Percentiles rank a stretch among this genome's conserved stretches.
phyloP scores from a whole-genome alignment of 495 filamentous ascomycete species.

The Articulospora tetracladia region DNA sequence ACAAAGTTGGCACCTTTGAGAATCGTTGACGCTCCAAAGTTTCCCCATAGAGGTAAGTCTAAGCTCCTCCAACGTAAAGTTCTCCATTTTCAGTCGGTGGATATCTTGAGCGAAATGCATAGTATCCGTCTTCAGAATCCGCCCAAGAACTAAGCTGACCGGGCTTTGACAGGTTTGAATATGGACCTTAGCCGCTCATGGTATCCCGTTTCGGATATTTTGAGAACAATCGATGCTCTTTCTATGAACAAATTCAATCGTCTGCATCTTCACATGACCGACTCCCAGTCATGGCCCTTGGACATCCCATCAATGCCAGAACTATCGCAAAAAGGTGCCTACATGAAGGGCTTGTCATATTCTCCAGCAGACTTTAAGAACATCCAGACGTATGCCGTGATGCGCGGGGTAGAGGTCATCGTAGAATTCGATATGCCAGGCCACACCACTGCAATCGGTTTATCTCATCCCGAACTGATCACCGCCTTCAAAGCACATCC shows the following conservation, averaged over 20 bases:
- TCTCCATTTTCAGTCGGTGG: no score
- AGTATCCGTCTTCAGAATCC: no score
- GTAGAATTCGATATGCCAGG: slow-evolving; percentile 82
- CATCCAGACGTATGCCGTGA: slow-evolving; percentile 62
- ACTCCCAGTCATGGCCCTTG: slow-evolving; percentile 81
- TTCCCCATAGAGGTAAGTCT: slow-evolving; percentile 53
- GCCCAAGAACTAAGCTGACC: not conserved
- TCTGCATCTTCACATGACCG: slow-evolving; percentile 69
- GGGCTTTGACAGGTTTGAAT: slow-evolving; percentile 49
- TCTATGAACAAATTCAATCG: slow-evolving; percentile 73
- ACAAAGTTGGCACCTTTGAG: slow-evolving; percentile 60
- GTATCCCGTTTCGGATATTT: slow-evolving; percentile 57
- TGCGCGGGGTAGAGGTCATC: slow-evolving; percentile 67
- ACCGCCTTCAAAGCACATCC: slow-evolving; percentile 65
- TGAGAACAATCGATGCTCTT: slow-evolving; percentile 67
- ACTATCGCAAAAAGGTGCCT: slow-evolving; percentile 66
- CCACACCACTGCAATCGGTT: slow-evolving; percentile 62
- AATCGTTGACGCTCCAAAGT: slow-evolving; percentile 64
- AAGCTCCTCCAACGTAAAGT: not conserved
- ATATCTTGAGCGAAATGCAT: no score
- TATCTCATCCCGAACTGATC: slow-evolving; percentile 68
- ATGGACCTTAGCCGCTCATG: slow-evolving; percentile 68
- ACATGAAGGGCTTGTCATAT: slow-evolving; percentile 56
- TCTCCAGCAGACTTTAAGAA: slow-evolving; percentile 54
- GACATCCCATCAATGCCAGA: slow-evolving; percentile 69